Conservation (phyloP, 345 rosid genomes). For the Gossypioides kirkii region DNA sequence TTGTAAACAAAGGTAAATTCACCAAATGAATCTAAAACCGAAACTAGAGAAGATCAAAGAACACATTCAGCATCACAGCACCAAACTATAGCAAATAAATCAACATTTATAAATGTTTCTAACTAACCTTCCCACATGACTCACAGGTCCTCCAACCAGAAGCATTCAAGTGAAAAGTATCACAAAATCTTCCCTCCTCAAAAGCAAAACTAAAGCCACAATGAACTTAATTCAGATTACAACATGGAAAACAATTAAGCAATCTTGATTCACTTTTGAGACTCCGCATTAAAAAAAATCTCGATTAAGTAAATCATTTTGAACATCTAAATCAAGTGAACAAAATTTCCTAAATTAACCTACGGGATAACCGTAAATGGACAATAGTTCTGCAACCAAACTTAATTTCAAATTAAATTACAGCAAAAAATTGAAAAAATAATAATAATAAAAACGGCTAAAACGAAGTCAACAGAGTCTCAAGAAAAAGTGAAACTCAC, state of each 20-base stretch:
- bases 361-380: neutral
- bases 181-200: slow-evolving; percentile 83
- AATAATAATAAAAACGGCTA: neutral
- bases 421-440: neutral
- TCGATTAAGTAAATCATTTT: neutral
- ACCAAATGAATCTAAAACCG: slow-evolving; percentile 11
- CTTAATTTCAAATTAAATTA: slow-evolving; percentile 13
- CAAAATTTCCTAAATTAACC: slow-evolving; percentile 14
- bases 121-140: slow-evolving; percentile 81
- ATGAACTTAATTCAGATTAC: neutral
- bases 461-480: slow-evolving; percentile 14
- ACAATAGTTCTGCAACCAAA: slow-evolving; percentile 9
- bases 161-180: slow-evolving; percentile 57
- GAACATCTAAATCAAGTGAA: slow-evolving; percentile 1
- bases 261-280: neutral
- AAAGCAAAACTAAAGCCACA: slow-evolving; percentile 40
- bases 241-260: neutral
- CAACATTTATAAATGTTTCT: slow-evolving; percentile 14
- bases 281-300: neutral
- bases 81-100: slow-evolving; percentile 13
- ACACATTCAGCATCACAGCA: neutral
- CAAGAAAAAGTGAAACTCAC: slow-evolving; percentile 34
- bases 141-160: slow-evolving; percentile 93
- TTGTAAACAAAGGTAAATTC: slow-evolving; percentile 18
- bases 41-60: slow-evolving; percentile 11